Conservation (phyloP, 805 yeast species). For the Sugiyamaella valdiviana region DNA sequence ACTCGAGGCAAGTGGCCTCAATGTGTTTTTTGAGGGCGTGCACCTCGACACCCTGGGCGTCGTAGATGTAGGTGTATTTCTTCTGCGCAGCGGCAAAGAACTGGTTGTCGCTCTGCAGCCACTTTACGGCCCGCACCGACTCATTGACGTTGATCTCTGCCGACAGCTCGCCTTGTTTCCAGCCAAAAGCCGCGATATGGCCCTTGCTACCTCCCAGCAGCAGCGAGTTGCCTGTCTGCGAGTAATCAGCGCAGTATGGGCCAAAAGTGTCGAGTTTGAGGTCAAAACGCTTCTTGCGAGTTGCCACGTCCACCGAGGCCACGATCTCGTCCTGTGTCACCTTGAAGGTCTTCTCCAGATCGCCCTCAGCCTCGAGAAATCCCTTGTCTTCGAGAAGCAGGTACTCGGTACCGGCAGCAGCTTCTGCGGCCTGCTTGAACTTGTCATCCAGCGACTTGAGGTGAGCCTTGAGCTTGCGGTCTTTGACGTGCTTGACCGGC, state of each 20-base stretch:
- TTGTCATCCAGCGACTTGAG: conserved; percentile 63
- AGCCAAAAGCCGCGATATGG: conserved; percentile 91
- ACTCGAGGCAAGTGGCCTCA: conserved; percentile 76
- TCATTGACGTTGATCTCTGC: conserved; percentile 83
- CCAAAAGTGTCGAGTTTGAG: conserved; percentile 72
- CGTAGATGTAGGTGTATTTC: conserved; percentile 87
- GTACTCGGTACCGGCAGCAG: conserved; percentile 83
- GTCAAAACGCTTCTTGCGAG: conserved; percentile 68
- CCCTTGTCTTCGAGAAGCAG: conserved; percentile 82
- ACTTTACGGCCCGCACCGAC: conserved; percentile 84
- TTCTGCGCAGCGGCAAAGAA: conserved; percentile 96
- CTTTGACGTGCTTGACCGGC: conserved; percentile 34
- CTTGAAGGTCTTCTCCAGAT: conserved; percentile 84
- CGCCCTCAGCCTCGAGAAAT: conserved; percentile 83
- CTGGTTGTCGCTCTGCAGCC: conserved; percentile 78
- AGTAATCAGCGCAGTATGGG: conserved; percentile 75
- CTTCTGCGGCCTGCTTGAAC: conserved; percentile 68
- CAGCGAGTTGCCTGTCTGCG: conserved; percentile 81
- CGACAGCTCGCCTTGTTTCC: conserved; percentile 79
- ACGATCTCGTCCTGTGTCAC: conserved; percentile 75
- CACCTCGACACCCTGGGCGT: conserved; percentile 82
- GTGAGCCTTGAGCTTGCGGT: conserved; percentile 57
- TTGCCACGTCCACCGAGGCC: conserved; percentile 66
- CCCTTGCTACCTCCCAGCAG: conserved; percentile 87
- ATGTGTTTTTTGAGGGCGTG: conserved; percentile 88